phyloP scores from a whole-genome alignment of 116 monocot species.

The Iris pallida region DNA sequence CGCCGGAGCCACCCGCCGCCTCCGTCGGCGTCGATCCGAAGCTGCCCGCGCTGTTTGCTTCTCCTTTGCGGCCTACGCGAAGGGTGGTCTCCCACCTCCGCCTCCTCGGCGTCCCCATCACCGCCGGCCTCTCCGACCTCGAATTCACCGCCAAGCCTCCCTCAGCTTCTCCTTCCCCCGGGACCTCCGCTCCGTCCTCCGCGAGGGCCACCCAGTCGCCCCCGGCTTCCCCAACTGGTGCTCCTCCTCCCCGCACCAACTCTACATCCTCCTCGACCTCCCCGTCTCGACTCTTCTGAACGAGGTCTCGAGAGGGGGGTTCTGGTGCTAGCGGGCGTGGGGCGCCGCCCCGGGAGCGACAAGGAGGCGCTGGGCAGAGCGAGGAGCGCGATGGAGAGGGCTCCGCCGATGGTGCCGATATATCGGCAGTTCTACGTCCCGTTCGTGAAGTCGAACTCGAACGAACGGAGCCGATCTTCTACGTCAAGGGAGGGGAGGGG shows the following conservation, averaged over 20 bases:
- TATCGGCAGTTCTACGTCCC: slow-evolving; percentile 51
- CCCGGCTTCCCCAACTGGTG: too few relatives aligned
- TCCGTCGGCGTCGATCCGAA: background rate
- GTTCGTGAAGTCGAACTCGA: slow-evolving; percentile 13
- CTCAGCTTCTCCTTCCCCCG: too few relatives aligned
- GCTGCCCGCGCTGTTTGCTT: slow-evolving; percentile 27
- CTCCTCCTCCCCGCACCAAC: too few relatives aligned
- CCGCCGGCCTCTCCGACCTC: too few relatives aligned
- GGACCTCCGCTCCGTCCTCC: too few relatives aligned
- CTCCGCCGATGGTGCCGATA: slow-evolving; percentile 41
- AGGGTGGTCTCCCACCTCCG: slow-evolving; percentile 24
- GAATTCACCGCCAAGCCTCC: too few relatives aligned
- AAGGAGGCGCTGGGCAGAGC: slow-evolving; percentile 4
- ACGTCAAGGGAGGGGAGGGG: slow-evolving; percentile 21
- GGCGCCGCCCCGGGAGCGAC: slow-evolving; percentile 8
- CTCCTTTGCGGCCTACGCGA: slow-evolving; percentile 58
- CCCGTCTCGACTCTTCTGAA: slow-evolving; percentile 25
- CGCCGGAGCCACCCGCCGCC: background rate
- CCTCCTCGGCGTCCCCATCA: too few relatives aligned
- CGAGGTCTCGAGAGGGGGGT: slow-evolving; percentile 14
- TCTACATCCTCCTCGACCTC: too few relatives aligned
- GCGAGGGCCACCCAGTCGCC: too few relatives aligned
- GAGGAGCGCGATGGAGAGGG: slow-evolving; percentile 5
- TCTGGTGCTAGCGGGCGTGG: slow-evolving; percentile 28
- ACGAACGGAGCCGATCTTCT: slow-evolving; percentile 55